Conservation (phyloP, 805 yeast genomes). For the Torulaspora gathmanii region DNA sequence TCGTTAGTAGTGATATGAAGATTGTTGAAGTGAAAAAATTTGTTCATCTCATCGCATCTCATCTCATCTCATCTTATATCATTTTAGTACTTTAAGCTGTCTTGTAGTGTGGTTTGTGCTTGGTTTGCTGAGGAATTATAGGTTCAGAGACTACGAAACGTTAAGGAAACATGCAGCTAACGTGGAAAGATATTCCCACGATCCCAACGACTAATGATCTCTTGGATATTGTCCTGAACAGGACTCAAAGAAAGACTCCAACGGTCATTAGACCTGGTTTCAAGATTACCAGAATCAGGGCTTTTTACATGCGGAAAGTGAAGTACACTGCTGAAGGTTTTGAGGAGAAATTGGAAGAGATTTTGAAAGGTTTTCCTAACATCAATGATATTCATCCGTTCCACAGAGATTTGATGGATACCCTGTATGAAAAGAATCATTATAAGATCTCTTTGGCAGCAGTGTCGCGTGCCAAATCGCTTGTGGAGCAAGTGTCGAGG, state of each 20-base stretch:
- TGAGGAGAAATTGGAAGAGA: slow-evolving; percentile 82
- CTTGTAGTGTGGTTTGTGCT: neutral
- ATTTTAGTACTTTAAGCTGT: neutral
- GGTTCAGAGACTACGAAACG: neutral
- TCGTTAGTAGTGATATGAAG: neutral
- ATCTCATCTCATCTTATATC: slow-evolving; percentile 14
- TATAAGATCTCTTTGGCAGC: slow-evolving; percentile 96
- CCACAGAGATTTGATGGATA: slow-evolving; percentile 97
- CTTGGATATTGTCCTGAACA: slow-evolving; percentile 92
- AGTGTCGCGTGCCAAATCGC: slow-evolving; percentile 84
- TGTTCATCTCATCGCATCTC: slow-evolving; percentile 23
- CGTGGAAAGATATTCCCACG: slow-evolving; percentile 98
- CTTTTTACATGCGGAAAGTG: slow-evolving; percentile 97
- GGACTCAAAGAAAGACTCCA: slow-evolving; percentile 98
- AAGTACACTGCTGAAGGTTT: slow-evolving; percentile 95
- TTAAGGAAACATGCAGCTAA: slow-evolving; percentile 70
- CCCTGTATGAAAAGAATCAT: slow-evolving; percentile 95
- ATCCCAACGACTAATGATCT: slow-evolving; percentile 89
- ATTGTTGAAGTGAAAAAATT: slow-evolving; percentile 3
- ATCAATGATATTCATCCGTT: slow-evolving; percentile 97
- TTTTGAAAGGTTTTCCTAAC: slow-evolving; percentile 87
- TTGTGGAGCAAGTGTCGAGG: slow-evolving; percentile 92
- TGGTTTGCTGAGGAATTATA: neutral
- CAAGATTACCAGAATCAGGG: slow-evolving; percentile 91
- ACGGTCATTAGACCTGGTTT: slow-evolving; percentile 98